Percentiles rank a stretch among this genome's conserved stretches.
phyloP scores from a whole-genome alignment of 2,329 filamentous ascomycete genomes.

The Blastomyces gilchristii region DNA sequence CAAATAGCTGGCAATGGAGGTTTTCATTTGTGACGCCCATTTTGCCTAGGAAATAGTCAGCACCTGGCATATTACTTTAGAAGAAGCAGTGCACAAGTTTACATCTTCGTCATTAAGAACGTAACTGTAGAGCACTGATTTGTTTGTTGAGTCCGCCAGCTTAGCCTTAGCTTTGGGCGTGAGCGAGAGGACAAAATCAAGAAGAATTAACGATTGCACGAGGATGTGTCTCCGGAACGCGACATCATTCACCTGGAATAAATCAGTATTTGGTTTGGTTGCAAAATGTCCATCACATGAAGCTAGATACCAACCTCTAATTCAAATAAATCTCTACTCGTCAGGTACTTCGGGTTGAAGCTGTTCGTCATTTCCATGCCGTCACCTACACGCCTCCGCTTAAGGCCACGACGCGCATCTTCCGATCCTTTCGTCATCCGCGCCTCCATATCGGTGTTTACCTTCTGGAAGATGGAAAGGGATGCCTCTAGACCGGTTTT shows the following conservation, averaged over 20 bases:
- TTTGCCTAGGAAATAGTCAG: slow-evolving; percentile 47
- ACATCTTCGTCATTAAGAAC: slow-evolving; percentile 73
- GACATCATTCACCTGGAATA: slow-evolving; percentile 67
- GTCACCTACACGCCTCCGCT: slow-evolving; percentile 58
- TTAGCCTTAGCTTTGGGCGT: slow-evolving; percentile 73
- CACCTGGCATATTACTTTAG: background rate
- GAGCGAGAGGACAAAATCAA: slow-evolving; percentile 91
- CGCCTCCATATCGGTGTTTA: slow-evolving; percentile 59
- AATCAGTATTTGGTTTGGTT: slow-evolving; percentile 16
- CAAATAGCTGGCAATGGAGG: slow-evolving; percentile 70
- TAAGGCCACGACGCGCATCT: slow-evolving; percentile 55
- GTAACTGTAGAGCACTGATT: slow-evolving; percentile 78
- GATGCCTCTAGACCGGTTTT: slow-evolving; percentile 54
- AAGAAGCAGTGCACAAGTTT: slow-evolving; percentile 21
- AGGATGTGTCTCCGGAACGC: slow-evolving; percentile 90
- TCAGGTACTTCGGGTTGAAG: slow-evolving; percentile 97
- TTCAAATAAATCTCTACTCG: slow-evolving; percentile 91
- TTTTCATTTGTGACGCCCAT: slow-evolving; percentile 74
- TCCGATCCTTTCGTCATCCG: slow-evolving; percentile 48
- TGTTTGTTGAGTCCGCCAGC: slow-evolving; percentile 63
- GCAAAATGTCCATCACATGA: background rate
- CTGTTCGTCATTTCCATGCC: slow-evolving; percentile 56
- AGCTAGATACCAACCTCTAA: slow-evolving; percentile 56
- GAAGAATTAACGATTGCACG: slow-evolving; percentile 85
- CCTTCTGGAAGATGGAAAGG: slow-evolving; percentile 63